Conservation (phyloP, 352 stramenopile genomes). For the Phytophthora ramorum region DNA sequence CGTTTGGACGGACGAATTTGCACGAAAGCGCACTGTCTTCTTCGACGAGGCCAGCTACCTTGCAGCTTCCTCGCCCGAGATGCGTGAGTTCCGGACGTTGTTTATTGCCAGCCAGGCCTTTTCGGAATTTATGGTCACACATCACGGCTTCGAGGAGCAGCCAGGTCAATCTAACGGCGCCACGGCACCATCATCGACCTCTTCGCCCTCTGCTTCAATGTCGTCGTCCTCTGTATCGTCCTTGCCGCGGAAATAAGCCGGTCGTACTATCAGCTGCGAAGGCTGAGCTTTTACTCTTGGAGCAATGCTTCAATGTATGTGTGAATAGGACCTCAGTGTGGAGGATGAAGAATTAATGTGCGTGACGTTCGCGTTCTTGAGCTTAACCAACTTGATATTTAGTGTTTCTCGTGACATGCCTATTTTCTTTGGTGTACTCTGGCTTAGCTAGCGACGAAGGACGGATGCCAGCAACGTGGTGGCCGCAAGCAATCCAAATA, state of each 20-base stretch:
- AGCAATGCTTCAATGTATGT: slow-evolving; percentile 11
- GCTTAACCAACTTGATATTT: slow-evolving; percentile 22
- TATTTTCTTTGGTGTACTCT: not conserved
- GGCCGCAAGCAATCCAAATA: slow-evolving; percentile 34
- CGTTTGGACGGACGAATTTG: slow-evolving; percentile 88
- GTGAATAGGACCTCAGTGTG: slow-evolving; percentile 26
- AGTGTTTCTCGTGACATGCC: slow-evolving; percentile 7
- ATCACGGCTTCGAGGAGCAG: slow-evolving; percentile 83
- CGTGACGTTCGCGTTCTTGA: slow-evolving; percentile 29
- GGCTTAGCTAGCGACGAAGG: slow-evolving; percentile 23
- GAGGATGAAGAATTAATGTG: slow-evolving; percentile 28
- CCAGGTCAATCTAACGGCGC: slow-evolving; percentile 32
- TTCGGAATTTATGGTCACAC: slow-evolving; percentile 84
- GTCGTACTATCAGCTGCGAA: not conserved
- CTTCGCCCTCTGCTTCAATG: slow-evolving; percentile 20
- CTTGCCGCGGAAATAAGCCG: slow-evolving; percentile 23
- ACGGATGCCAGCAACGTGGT: slow-evolving; percentile 36
- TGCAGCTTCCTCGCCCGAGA: slow-evolving; percentile 70
- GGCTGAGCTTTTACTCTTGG: not conserved
- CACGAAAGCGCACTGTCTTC: slow-evolving; percentile 76
- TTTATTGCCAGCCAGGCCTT: slow-evolving; percentile 89
- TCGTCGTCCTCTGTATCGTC: slow-evolving; percentile 33
- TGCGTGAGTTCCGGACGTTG: slow-evolving; percentile 84
- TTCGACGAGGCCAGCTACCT: slow-evolving; percentile 90
- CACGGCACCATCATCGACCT: slow-evolving; percentile 15